Conservation (phyloP, 805 yeast species). For the Nakazawaea laoshanensis region DNA sequence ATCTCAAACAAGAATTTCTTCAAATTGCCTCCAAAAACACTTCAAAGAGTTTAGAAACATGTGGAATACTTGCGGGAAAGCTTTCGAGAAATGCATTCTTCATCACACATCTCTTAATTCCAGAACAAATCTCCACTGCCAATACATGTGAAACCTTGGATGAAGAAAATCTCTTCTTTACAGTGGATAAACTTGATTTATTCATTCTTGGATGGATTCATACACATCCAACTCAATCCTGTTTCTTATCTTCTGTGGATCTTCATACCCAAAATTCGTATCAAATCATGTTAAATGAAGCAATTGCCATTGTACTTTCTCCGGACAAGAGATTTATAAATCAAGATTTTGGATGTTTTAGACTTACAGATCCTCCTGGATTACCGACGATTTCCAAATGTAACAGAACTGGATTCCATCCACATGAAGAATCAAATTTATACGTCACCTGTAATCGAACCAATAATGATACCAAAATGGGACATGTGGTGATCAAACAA, state of each 20-base stretch:
- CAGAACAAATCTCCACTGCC: constrained; percentile 53
- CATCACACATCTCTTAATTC: constrained; percentile 52
- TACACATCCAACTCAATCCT: constrained; percentile 69
- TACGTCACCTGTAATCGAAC: constrained; percentile 37
- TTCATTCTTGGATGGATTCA: constrained; percentile 72
- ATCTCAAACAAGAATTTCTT: constrained; percentile 34
- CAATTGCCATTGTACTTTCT: constrained; percentile 60
- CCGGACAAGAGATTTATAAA: constrained; percentile 30
- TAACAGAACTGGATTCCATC: constrained; percentile 45
- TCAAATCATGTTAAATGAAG: constrained; percentile 63
- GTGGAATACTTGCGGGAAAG: constrained; percentile 60
- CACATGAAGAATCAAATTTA: constrained; percentile 42
- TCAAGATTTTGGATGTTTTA: constrained; percentile 46
- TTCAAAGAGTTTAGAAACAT: constrained; percentile 43
- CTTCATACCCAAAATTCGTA: constrained; percentile 62
- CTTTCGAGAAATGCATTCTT: constrained; percentile 55
- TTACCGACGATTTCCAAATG: constrained; percentile 46
- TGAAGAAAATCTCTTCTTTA: constrained; percentile 50
- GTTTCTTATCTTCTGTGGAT: constrained; percentile 59
- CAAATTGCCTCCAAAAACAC: constrained; percentile 43
- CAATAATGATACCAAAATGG: constrained; percentile 21
- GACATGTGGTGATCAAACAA: constrained; percentile 39
- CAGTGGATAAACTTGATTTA: constrained; percentile 43
- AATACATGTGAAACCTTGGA: constrained; percentile 56
- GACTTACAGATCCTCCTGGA: constrained; percentile 63